Percentiles rank a stretch among this genome's conserved stretches.
Conservation (phyloP, 345 rosid genomes). For the Abelmoschus esculentus region DNA sequence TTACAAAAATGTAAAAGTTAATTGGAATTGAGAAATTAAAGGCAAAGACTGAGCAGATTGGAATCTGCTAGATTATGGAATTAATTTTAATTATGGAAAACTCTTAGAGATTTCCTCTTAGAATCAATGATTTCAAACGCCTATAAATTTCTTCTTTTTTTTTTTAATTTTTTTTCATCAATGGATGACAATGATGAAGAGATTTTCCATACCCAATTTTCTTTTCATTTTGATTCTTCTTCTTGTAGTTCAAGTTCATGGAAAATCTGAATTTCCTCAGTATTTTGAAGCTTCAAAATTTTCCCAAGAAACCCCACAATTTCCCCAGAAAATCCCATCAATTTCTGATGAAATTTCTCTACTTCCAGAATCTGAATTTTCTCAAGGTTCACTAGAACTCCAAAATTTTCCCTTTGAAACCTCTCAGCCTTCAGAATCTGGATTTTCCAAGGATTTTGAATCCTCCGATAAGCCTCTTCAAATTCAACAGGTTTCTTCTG, state of each 20-base stretch:
- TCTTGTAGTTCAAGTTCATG: background rate
- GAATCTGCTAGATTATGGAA: no score
- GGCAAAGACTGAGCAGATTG: no score
- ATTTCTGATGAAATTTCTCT: background rate
- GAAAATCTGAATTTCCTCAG: background rate
- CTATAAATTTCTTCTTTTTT: background rate
- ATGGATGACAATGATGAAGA: background rate
- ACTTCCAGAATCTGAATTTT: background rate
- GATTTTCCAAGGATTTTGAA: background rate
- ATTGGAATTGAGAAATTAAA: no score
- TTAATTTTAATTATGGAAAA: no score
- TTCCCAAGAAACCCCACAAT: background rate
- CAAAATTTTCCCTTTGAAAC: background rate
- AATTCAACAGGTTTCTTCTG: background rate
- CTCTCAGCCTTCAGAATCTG: background rate
- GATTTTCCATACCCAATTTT: background rate
- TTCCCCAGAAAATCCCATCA: background rate
- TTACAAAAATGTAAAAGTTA: no score
- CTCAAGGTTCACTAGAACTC: background rate
- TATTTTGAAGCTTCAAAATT: background rate
- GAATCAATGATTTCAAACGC: background rate
- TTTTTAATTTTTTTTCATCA: background rate
- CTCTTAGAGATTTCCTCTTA: background rate
- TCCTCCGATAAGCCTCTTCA: background rate
- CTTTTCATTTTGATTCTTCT: background rate